Conservation (phyloP, 2,329 filamentous ascomycete genomes). For the Cryoendolithus antarcticus region DNA sequence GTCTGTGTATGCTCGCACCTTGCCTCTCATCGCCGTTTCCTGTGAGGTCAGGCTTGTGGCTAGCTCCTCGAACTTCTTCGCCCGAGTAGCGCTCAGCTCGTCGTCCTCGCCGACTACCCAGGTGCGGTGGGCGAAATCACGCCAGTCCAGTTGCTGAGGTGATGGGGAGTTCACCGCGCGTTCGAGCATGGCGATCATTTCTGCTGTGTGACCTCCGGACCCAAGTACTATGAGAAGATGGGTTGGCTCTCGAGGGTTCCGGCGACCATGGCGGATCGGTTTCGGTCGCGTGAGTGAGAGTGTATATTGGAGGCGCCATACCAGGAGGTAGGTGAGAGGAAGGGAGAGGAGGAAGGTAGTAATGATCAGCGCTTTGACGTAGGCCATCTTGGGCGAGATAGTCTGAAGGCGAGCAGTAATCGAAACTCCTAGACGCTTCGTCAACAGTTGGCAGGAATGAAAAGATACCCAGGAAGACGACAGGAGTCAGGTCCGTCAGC, state of each 20-base stretch:
- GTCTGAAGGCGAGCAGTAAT: too few species aligned
- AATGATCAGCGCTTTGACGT: not conserved
- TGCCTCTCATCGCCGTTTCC: conserved; percentile 11
- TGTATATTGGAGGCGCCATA: conserved; percentile 27
- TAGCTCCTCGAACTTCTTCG: conserved; percentile 49
- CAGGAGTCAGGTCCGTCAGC: too few species aligned
- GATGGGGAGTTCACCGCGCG: conserved; percentile 36
- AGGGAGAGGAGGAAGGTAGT: conserved; percentile 1
- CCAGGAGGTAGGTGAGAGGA: not conserved
- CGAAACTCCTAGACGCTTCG: too few species aligned
- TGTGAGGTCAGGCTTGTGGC: conserved; percentile 6
- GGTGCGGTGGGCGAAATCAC: conserved; percentile 50
- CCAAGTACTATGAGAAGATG: conserved; percentile 75
- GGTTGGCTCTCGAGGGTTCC: conserved; percentile 26
- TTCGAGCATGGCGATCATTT: conserved; percentile 78
- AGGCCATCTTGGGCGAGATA: too few species aligned
- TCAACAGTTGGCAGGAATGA: too few species aligned
- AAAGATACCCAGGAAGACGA: too few species aligned
- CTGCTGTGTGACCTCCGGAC: conserved; percentile 85
- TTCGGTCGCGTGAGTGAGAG: conserved; percentile 23
- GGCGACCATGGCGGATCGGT: conserved; percentile 16
- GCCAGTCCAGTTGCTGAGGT: conserved; percentile 26
- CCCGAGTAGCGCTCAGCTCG: conserved; percentile 52
- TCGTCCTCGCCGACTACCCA: conserved; percentile 76
- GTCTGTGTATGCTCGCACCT: conserved; percentile 10